These are phyloP conservation scores for Epichloe glyceriae DNA, from an alignment of 2,329 filamentous ascomycete species.

Conservation along the genomic window DNA sequence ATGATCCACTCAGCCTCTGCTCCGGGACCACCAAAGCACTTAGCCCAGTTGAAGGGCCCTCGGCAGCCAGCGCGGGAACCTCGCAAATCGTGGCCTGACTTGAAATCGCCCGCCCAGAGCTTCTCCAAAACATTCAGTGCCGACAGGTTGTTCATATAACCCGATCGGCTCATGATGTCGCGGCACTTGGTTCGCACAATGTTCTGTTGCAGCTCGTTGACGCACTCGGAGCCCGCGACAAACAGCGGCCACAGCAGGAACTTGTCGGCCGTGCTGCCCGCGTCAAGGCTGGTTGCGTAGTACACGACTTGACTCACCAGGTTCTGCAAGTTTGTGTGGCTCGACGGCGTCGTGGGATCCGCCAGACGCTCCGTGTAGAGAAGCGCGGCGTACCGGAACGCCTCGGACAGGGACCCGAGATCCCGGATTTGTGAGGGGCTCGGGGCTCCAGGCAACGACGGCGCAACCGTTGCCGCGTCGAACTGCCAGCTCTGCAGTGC, in stretches of 20 bases:
- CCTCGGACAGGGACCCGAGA: conserved; percentile 71
- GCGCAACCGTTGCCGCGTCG: conserved; percentile 37
- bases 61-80: conserved; percentile 24
- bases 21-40: conserved; percentile 41
- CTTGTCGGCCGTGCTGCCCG: conserved; percentile 62
- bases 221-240: conserved; percentile 78
- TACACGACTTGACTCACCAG: conserved; percentile 71
- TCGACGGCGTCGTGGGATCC: conserved; percentile 58
- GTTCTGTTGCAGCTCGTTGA: conserved; percentile 64
- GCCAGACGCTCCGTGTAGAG: conserved; percentile 84
- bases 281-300: conserved; percentile 68
- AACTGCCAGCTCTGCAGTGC: conserved; percentile 75
- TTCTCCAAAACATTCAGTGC: conserved; percentile 76
- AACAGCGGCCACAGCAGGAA: conserved; percentile 92
- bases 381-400: conserved; percentile 78
- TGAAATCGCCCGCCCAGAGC: conserved; percentile 54
- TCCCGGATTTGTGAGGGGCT: conserved; percentile 55
- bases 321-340: conserved; percentile 66
- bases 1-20: conserved; percentile 54
- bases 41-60: conserved; percentile 45
- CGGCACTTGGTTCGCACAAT: conserved; percentile 69
- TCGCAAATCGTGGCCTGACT: conserved; percentile 21
- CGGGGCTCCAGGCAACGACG: conserved; percentile 35
- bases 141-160: conserved; percentile 86
- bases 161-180: conserved; percentile 77